Conservation (phyloP, 106 monocot genomes). For the Phalaenopsis equestris region DNA sequence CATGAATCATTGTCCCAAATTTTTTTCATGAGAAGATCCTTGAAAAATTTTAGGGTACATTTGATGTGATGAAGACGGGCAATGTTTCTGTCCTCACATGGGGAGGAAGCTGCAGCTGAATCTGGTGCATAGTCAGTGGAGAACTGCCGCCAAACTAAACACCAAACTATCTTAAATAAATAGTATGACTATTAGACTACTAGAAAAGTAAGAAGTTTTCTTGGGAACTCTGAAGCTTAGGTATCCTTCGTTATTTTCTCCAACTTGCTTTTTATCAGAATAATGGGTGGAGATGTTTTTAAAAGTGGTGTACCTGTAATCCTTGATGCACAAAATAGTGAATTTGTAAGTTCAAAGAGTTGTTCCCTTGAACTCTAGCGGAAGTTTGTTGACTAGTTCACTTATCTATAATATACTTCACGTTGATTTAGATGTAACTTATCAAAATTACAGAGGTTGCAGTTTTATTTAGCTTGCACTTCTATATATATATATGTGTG, state of each 20-base stretch:
- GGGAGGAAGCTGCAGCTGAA: not conserved
- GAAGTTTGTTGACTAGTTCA: not conserved
- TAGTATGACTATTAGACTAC: not conserved
- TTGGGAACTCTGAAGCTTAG: not conserved
- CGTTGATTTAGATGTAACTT: not conserved
- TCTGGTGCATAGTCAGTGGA: not conserved
- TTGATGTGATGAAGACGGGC: not conserved
- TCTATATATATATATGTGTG: too few relatives aligned
- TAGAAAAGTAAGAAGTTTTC: not conserved
- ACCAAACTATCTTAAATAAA: too few relatives aligned
- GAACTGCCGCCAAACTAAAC: not conserved
- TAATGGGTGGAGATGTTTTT: not conserved
- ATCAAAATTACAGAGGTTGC: not conserved
- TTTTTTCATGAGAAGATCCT: not conserved
- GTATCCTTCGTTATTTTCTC: not conserved
- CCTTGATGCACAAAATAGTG: not conserved
- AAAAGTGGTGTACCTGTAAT: not conserved
- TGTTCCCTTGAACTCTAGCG: not conserved
- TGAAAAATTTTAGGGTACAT: not conserved
- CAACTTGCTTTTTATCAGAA: not conserved
- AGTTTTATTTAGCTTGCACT: too few relatives aligned
- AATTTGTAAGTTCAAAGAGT: not conserved
- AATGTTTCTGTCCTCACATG: not conserved
- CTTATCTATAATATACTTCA: not conserved
- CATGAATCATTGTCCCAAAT: too few relatives aligned